Conservation (phyloP, 257 asterid genomes). For the Penstemon newberryi region DNA sequence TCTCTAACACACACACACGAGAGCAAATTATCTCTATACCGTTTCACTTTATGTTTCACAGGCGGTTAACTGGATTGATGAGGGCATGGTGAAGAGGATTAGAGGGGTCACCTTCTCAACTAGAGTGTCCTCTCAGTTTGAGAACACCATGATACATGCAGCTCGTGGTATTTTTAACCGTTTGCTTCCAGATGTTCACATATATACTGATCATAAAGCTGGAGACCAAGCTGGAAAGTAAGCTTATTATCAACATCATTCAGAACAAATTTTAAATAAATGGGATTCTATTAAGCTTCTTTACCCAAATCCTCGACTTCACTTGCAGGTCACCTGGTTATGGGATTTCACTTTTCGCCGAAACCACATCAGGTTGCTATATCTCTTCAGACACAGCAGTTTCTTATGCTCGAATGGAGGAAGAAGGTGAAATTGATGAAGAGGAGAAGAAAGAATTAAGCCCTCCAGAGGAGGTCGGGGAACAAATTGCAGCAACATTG, state of each 20-base stretch:
- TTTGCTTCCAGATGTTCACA: slow-evolving; percentile 77
- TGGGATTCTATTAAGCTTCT: slow-evolving; percentile 14
- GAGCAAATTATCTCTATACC: background rate
- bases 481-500: slow-evolving; percentile 58
- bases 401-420: slow-evolving; percentile 46
- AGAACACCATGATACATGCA: slow-evolving; percentile 71
- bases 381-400: slow-evolving; percentile 76
- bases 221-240: slow-evolving; percentile 84
- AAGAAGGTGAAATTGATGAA: slow-evolving; percentile 50
- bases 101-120: slow-evolving; percentile 85
- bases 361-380: slow-evolving; percentile 83
- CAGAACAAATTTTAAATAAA: background rate
- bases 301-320: slow-evolving; percentile 9
- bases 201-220: slow-evolving; percentile 81
- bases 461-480: slow-evolving; percentile 73
- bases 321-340: slow-evolving; percentile 81
- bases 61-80: slow-evolving; percentile 87
- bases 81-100: slow-evolving; percentile 93
- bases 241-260: slow-evolving; percentile 22
- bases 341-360: slow-evolving; percentile 83
- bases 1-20: background rate
- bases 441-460: slow-evolving; percentile 50
- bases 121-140: slow-evolving; percentile 78
- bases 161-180: slow-evolving; percentile 88
- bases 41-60: slow-evolving; percentile 30